Conservation (phyloP, 495 filamentous ascomycete genomes). For the Penicillium ochrochloron region DNA sequence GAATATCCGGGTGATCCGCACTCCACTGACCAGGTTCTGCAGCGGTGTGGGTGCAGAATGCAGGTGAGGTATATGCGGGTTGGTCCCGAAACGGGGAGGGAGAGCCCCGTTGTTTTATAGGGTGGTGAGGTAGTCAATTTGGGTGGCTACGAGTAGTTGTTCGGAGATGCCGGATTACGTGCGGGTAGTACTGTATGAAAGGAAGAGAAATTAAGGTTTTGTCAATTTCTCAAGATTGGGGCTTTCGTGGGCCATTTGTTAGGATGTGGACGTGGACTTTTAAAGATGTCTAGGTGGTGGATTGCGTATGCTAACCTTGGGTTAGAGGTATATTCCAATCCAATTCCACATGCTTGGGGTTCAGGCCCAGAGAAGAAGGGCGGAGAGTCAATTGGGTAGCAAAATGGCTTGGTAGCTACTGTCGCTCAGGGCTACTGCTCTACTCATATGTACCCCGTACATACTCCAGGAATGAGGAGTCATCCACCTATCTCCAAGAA, state of each 20-base stretch:
- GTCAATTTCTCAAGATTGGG: not conserved
- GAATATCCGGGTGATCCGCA: constrained; percentile 20
- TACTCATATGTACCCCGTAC: not conserved
- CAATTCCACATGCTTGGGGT: not conserved
- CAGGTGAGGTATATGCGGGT: constrained; percentile 14
- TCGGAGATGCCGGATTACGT: not conserved
- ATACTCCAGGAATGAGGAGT: not conserved
- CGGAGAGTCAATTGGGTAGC: not conserved
- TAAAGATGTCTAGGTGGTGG: not conserved
- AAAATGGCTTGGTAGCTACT: not conserved
- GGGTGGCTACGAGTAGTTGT: not conserved
- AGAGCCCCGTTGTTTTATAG: constrained; percentile 2
- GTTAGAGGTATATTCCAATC: not conserved
- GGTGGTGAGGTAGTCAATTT: not conserved
- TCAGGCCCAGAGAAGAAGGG: not conserved
- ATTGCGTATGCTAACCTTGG: not conserved
- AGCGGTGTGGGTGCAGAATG: constrained; percentile 13
- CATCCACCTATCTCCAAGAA: not conserved
- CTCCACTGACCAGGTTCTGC: constrained; percentile 18
- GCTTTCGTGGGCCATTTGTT: not conserved
- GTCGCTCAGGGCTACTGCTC: not conserved
- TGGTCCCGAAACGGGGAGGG: constrained; percentile 13
- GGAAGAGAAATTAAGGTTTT: not conserved
- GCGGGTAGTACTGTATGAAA: not conserved
- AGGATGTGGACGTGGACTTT: not conserved